These are phyloP conservation scores for Penicillium robsamsonii DNA, from an alignment of 495 filamentous ascomycete species.

Conservation along the genomic window DNA sequence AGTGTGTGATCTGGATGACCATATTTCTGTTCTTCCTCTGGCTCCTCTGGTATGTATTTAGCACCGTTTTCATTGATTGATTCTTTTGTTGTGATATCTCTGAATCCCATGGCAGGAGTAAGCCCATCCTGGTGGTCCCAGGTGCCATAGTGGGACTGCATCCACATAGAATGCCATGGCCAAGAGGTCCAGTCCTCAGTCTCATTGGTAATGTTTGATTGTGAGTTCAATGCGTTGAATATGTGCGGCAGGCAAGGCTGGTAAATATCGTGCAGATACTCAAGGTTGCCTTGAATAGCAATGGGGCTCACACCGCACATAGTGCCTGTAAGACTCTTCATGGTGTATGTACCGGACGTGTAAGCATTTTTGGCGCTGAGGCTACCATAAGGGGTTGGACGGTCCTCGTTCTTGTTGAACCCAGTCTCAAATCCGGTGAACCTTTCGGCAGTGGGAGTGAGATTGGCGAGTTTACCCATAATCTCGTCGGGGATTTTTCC, in stretches of 20 bases:
- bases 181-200: conserved; percentile 32
- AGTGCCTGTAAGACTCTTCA: conserved; percentile 47
- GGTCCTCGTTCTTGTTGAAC: conserved; percentile 27
- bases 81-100: conserved; percentile 27
- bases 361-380: conserved; percentile 44
- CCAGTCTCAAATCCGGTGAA: conserved; percentile 43
- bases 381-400: conserved; percentile 38
- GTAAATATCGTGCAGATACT: conserved; percentile 38
- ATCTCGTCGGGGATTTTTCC: conserved; percentile 25
- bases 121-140: conserved; percentile 36
- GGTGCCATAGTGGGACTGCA: conserved; percentile 39
- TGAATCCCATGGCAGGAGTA: conserved; percentile 34
- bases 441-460: conserved; percentile 41
- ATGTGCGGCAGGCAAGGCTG: conserved; percentile 45
- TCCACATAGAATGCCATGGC: conserved; percentile 39
- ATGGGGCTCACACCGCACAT: conserved; percentile 46
- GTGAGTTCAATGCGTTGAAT: conserved; percentile 33
- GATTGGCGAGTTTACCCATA: conserved; percentile 25
- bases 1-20: conserved; percentile 39
- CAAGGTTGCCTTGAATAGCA: conserved; percentile 33
- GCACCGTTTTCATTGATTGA: conserved; percentile 23
- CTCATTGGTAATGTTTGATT: conserved; percentile 30
- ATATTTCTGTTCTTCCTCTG: conserved; percentile 33
- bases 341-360: conserved; percentile 49
- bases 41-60: conserved; percentile 25